A percentile compares a stretch with the other conserved stretches of the same genome.
These are phyloP conservation scores for Penicillium steckii DNA, from an alignment of 495 filamentous ascomycete species.

Conservation along the genomic window DNA sequence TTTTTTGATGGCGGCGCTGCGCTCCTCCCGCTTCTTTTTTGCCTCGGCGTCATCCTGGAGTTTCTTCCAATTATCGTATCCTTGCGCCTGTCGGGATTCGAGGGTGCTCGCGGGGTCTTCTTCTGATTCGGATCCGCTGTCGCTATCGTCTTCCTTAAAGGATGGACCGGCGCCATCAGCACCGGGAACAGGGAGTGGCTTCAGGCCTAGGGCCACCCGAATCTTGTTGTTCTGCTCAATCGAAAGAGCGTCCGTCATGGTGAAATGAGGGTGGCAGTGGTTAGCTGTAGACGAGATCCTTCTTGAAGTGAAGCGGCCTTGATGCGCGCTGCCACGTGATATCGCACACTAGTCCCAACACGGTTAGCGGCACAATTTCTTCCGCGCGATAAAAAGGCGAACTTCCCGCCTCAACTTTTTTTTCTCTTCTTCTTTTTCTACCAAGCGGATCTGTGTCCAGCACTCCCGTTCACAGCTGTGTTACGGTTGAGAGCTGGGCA, in stretches of 20 bases:
- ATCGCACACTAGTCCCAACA: conserved; percentile 4
- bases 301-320: background rate
- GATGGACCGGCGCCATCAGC: conserved; percentile 50
- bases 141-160: conserved; percentile 54
- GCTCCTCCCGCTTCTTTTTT: conserved; percentile 74
- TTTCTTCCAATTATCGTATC: conserved; percentile 71
- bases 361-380: conserved; percentile 23
- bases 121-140: conserved; percentile 49
- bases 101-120: conserved; percentile 73
- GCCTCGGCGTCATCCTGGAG: conserved; percentile 60
- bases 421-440: conserved; percentile 49
- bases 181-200: conserved; percentile 82
- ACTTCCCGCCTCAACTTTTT: conserved; percentile 24
- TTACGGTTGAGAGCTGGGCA: conserved; percentile 77
- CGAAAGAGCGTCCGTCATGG: conserved; percentile 75
- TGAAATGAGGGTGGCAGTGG: conserved; percentile 21
- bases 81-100: conserved; percentile 74
- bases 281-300: background rate
- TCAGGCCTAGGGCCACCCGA: conserved; percentile 83
- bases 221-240: conserved; percentile 96
- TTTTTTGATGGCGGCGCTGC: conserved; percentile 77
- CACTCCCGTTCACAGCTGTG: conserved; percentile 62
- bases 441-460: conserved; percentile 77
- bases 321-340: conserved; percentile 16
- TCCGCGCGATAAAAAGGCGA: conserved; percentile 33